A percentile compares a stretch with the other conserved stretches of the same genome.
Evolutionary conservation across 495 filamentous ascomycete species (phyloP).

Genomic region (Geopyxis carbonaria): DNA sequence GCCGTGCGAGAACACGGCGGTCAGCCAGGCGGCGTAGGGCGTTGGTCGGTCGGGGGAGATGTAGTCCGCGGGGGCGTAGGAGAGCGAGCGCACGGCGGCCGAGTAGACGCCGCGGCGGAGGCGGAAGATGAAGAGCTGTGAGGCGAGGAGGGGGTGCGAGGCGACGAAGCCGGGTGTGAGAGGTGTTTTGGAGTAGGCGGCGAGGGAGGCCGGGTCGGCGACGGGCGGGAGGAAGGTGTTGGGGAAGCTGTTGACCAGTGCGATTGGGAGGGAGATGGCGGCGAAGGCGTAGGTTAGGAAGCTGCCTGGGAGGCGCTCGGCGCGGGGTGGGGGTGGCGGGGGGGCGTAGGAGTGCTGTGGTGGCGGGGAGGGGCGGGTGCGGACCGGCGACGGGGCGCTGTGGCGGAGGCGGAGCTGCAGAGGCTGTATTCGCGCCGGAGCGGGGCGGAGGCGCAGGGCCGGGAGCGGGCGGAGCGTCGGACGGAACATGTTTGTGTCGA

Average conservation of each 20-base stretch:
- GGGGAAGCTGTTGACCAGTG: neutral
- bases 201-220: slow-evolving; percentile 1
- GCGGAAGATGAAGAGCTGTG: slow-evolving; percentile 1
- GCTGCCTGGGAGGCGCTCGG: no score
- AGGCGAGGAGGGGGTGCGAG: neutral
- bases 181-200: neutral
- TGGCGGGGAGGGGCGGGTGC: neutral
- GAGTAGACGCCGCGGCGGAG: slow-evolving; percentile 6
- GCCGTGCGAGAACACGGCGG: slow-evolving; percentile 1
- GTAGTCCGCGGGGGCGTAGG: neutral
- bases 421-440: no score
- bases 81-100: neutral
- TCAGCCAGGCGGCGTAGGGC: neutral
- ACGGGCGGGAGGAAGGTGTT: neutral
- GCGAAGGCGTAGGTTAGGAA: neutral
- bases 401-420: no score
- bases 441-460: no score
- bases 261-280: neutral
- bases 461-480: no score
- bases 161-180: neutral
- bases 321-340: no score
- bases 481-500: no score
- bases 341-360: neutral
- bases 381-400: no score
- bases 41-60: neutral